Evolutionary conservation across 2,329 filamentous ascomycete genomes (phyloP).

Genomic region (Monosporascus sp.): DNA sequence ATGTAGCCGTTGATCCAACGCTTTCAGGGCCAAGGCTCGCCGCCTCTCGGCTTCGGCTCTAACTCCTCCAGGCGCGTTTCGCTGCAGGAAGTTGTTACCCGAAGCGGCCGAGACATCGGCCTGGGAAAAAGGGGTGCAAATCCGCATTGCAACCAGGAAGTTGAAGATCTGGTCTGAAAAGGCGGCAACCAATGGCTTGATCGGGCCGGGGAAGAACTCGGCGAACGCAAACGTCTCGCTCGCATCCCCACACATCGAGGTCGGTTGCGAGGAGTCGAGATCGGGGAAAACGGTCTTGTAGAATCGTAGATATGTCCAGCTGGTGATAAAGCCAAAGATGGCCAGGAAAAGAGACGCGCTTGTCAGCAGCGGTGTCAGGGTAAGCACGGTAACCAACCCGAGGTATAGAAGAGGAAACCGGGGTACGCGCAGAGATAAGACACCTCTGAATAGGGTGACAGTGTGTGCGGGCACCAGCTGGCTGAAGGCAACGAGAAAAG

Average conservation of each 20-base stretch:
- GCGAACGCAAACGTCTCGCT: slow-evolving; percentile 95
- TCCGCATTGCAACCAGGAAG: slow-evolving; percentile 64
- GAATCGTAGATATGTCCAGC: slow-evolving; percentile 95
- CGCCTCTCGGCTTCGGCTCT: slow-evolving; percentile 89
- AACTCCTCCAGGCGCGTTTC: slow-evolving; percentile 60
- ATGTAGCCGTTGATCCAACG: slow-evolving; percentile 84
- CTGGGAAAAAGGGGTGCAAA: slow-evolving; percentile 81
- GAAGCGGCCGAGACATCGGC: slow-evolving; percentile 73
- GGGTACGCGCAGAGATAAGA: slow-evolving; percentile 82
- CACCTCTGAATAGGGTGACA: slow-evolving; percentile 83
- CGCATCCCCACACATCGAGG: slow-evolving; percentile 76
- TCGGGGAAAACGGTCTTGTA: slow-evolving; percentile 74
- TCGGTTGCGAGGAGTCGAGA: slow-evolving; percentile 56
- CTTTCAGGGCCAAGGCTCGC: slow-evolving; percentile 82
- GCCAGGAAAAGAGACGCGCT: slow-evolving; percentile 75
- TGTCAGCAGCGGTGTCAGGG: slow-evolving; percentile 52
- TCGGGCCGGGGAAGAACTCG: slow-evolving; percentile 84
- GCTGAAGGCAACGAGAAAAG: slow-evolving; percentile 94
- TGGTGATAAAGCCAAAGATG: slow-evolving; percentile 74
- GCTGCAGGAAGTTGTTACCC: slow-evolving; percentile 55
- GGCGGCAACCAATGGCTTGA: slow-evolving; percentile 71
- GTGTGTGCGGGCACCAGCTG: slow-evolving; percentile 97
- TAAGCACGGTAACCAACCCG: slow-evolving; percentile 63
- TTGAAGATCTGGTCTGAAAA: slow-evolving; percentile 72
- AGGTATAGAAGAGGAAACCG: slow-evolving; percentile 68